Percentiles rank a stretch among this genome's conserved stretches.
Conservation (phyloP, 1,284 basidiomycete genomes). For the Sporisorium sorghi region DNA sequence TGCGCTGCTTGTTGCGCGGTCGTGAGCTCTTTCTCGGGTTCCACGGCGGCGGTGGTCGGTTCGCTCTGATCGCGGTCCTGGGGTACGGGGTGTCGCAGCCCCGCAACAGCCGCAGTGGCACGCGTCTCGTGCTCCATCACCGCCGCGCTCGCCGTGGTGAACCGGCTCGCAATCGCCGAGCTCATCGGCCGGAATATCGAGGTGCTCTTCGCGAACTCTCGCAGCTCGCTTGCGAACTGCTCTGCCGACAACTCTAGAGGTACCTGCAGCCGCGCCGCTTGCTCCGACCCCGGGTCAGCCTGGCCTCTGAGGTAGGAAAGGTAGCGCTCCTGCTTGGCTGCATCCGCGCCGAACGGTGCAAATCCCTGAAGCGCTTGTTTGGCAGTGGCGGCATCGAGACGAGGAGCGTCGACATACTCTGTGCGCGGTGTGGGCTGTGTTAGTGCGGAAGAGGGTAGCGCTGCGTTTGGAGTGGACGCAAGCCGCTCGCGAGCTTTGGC, state of each 20-base stretch:
- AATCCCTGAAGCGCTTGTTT: slow-evolving; percentile 87
- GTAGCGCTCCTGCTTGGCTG: slow-evolving; percentile 85
- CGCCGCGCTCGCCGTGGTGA: slow-evolving; percentile 76
- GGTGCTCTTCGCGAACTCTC: slow-evolving; percentile 87
- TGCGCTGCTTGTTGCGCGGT: slow-evolving; percentile 84
- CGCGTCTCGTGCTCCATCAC: slow-evolving; percentile 66
- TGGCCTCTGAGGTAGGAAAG: slow-evolving; percentile 82
- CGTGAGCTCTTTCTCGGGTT: slow-evolving; percentile 71
- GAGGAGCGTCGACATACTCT: slow-evolving; percentile 73
- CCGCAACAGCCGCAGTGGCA: slow-evolving; percentile 72
- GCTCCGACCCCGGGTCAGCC: slow-evolving; percentile 71
- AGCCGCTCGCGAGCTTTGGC: slow-evolving; percentile 88
- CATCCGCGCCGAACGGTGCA: slow-evolving; percentile 85
- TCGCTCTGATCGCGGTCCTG: slow-evolving; percentile 43
- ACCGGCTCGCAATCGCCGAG: slow-evolving; percentile 90
- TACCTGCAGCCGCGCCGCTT: slow-evolving; percentile 71
- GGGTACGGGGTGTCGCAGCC: slow-evolving; percentile 72
- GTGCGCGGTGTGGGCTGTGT: slow-evolving; percentile 29
- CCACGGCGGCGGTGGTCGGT: slow-evolving; percentile 64
- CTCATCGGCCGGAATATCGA: slow-evolving; percentile 90
- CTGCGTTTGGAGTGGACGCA: slow-evolving; percentile 74
- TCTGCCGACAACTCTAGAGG: slow-evolving; percentile 73
- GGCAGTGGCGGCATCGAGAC: slow-evolving; percentile 81
- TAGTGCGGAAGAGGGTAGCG: slow-evolving; percentile 22
- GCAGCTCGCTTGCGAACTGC: slow-evolving; percentile 82